Evolutionary conservation across 805 yeast species (phyloP), one percentile per base, ranked within the genome.

Genomic region (Lachancea cidri): DNA sequence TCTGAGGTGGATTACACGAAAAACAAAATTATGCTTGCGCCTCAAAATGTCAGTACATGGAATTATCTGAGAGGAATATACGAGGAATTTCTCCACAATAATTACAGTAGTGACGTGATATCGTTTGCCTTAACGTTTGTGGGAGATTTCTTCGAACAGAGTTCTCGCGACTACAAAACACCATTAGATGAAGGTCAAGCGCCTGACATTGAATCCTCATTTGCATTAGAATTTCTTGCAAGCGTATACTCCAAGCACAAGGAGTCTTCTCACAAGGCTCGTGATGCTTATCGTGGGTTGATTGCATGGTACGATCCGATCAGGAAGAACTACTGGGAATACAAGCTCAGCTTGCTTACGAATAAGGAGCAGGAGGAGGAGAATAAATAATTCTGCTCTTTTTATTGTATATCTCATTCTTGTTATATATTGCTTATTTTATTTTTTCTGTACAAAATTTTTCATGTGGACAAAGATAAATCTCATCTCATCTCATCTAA

Each of bases 1-100:
- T 27, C 38, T 5, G 97, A 89, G 54, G 54, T 82, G 2, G 68
- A 66, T 4, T 86, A 63, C 54, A 72, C 76, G 2, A 68, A 66
- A 49, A 54, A 48, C 1, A 60, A 69, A 42, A 83, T 91, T 16
- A 65, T 48, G 3, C 29, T 62, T 25, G 80, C 87, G 2, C 95
- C 96, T 1, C 86, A 84, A 34, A 91, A 93, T 57, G 79, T 83
- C 34, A 79, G 94, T 5, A 67, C 84, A 0, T 91, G 98, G 98
- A 82, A 83, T 53, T 93, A 91, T 57, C 60, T 88, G 14, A 56
- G 61, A 5, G 96, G 91, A 1, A 50, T 86, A 0, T 70, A 72
- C 51, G 62, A 65, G 13, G 42, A 48, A 24, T 48, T 54, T 35
- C 34, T 40, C n/a, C 31, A 44, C 18, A 41, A 47, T 3, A 47